These are phyloP conservation scores for Fusarium penzigii DNA, from an alignment of 2,329 filamentous ascomycete genomes.

Conservation along the genomic window DNA sequence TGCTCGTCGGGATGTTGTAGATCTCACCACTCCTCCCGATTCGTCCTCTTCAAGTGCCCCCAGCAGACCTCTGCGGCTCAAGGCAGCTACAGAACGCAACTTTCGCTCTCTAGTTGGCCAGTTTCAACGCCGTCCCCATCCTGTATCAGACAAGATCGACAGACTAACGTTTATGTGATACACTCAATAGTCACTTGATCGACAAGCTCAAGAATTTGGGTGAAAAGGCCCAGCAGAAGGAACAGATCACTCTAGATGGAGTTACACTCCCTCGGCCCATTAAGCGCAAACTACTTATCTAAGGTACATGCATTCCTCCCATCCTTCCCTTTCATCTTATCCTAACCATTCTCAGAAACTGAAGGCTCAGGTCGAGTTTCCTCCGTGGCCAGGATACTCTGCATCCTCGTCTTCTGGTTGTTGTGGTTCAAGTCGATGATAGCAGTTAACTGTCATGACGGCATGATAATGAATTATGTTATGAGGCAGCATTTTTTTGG, in stretches of 20 bases:
- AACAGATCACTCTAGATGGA: constrained; percentile 36
- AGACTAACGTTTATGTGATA: constrained; percentile 31
- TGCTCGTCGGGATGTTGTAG: constrained; percentile 1
- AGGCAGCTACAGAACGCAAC: constrained; percentile 15
- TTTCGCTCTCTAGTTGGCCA: constrained; percentile 28
- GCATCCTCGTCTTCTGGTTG: too few relatives aligned
- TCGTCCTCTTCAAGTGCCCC: constrained; percentile 3
- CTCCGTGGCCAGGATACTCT: not conserved
- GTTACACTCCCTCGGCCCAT: constrained; percentile 43
- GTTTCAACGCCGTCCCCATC: constrained; percentile 29
- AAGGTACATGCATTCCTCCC: not conserved
- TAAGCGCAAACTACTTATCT: constrained; percentile 40
- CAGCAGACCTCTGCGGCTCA: constrained; percentile 10
- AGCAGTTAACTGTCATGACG: too few relatives aligned
- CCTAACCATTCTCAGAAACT: too few relatives aligned
- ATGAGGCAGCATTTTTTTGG: too few relatives aligned
- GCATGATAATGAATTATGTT: too few relatives aligned
- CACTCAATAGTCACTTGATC: constrained; percentile 50
- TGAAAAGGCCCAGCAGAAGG: constrained; percentile 37
- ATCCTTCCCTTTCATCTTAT: not conserved
- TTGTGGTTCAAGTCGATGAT: too few relatives aligned
- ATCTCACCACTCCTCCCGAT: constrained; percentile 1
- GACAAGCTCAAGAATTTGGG: constrained; percentile 53
- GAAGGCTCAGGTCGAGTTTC: too few relatives aligned
- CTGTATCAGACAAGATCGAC: constrained; percentile 29